These are phyloP conservation scores for Mesembryanthemum crystallinum DNA, from an alignment of 148 eudicot genomes.

Conservation along the genomic window DNA sequence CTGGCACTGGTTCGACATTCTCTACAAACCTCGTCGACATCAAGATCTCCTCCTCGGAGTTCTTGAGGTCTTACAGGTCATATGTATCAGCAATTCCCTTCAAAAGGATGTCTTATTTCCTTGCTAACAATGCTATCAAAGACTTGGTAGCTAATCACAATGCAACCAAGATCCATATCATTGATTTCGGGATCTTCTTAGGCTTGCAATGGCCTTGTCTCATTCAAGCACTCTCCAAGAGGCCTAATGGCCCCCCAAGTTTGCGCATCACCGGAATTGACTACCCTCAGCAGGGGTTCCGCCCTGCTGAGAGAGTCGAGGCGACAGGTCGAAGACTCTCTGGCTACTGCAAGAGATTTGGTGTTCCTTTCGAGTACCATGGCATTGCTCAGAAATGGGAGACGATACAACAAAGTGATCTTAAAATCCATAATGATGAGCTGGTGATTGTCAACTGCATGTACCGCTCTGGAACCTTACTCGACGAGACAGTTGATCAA, in stretches of 20 bases:
- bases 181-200: conserved; percentile 41
- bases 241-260: conserved; percentile 36
- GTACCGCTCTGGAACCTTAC: conserved; percentile 33
- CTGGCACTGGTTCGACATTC: conserved; percentile 40
- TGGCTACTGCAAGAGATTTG: conserved; percentile 41
- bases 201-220: conserved; percentile 49
- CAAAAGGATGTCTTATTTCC: conserved; percentile 28
- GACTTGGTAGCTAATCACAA: conserved; percentile 19
- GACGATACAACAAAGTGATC: conserved; percentile 27
- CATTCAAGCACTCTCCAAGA: conserved; percentile 30
- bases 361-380: conserved; percentile 40
- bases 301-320: conserved; percentile 37
- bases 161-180: conserved; percentile 39
- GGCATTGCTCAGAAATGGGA: conserved; percentile 46
- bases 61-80: conserved; percentile 32
- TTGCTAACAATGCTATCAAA: conserved; percentile 23
- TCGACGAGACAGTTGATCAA: conserved; percentile 41
- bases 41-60: conserved; percentile 28
- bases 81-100: conserved; percentile 40
- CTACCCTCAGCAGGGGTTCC: conserved; percentile 45
- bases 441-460: conserved; percentile 45
- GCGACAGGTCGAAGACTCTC: conserved; percentile 41
- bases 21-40: conserved; percentile 19
- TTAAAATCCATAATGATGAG: conserved; percentile 34
- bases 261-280: conserved; percentile 47